A percentile compares a stretch with the other conserved stretches of the same genome.
These are phyloP conservation scores for Bipolaris sorokiniana DNA, from an alignment of 2,329 filamentous ascomycete genomes.

Conservation along the genomic window DNA sequence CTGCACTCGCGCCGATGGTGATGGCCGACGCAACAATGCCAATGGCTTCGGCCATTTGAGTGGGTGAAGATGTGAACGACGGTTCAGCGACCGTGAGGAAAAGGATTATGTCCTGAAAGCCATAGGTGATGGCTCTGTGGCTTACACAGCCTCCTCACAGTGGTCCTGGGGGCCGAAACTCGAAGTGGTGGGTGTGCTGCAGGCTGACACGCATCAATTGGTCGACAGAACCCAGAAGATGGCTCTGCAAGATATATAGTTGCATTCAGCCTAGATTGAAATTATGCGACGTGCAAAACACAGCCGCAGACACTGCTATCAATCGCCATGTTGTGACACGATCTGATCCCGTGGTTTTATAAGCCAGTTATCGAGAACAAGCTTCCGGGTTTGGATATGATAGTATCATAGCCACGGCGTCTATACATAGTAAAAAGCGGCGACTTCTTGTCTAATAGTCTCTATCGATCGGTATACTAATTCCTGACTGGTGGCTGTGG, in stretches of 20 bases:
- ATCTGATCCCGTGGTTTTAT: neutral
- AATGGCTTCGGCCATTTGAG: constrained; percentile 15
- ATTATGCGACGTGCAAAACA: neutral
- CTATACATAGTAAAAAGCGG: too few relatives aligned
- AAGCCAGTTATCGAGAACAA: neutral
- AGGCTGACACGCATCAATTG: constrained; percentile 1
- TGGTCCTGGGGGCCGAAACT: constrained; percentile 6
- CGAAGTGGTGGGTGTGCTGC: constrained; percentile 5
- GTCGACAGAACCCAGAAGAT: neutral
- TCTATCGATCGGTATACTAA: too few relatives aligned
- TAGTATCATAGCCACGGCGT: neutral
- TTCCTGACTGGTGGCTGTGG: neutral
- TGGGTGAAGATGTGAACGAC: neutral
- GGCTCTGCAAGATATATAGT: neutral
- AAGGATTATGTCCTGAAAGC: neutral
- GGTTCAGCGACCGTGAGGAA: neutral
- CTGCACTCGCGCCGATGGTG: constrained; percentile 22
- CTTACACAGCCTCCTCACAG: constrained; percentile 14
- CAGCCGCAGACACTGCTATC: neutral
- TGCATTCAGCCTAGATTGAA: neutral
- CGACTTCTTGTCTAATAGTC: too few relatives aligned
- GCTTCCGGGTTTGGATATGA: neutral
- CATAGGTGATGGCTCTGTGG: neutral
- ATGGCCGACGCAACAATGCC: constrained; percentile 16
- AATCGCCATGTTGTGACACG: neutral